These are phyloP conservation scores for Serendipita sp. DNA, from an alignment of 768 basidiomycete species.

Conservation along the genomic window DNA sequence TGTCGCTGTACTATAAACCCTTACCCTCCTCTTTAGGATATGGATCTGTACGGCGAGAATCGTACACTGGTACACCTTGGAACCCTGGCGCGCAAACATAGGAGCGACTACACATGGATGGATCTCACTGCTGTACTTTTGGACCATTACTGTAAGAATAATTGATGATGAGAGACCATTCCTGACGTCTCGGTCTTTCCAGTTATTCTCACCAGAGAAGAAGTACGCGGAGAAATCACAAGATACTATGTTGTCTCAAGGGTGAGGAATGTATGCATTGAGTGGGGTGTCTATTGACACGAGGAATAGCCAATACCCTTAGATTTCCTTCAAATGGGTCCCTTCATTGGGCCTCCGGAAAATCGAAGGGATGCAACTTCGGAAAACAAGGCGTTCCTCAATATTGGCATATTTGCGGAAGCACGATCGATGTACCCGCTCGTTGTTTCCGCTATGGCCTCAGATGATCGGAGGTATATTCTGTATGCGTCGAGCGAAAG, in stretches of 20 bases:
- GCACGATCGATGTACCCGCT: constrained; percentile 47
- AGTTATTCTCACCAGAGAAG: constrained; percentile 34
- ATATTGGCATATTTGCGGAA: constrained; percentile 29
- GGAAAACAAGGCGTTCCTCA: constrained; percentile 43
- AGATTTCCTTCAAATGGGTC: constrained; percentile 57
- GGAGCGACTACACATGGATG: constrained; percentile 56
- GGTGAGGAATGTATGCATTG: constrained; percentile 29
- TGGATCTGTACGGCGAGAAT: constrained; percentile 65
- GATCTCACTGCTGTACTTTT: constrained; percentile 51
- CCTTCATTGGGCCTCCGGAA: constrained; percentile 46
- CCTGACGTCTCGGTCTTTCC: constrained; percentile 36
- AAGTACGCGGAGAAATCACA: constrained; percentile 34
- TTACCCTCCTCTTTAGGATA: constrained; percentile 39
- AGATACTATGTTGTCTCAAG: constrained; percentile 38
- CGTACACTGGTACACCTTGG: constrained; percentile 58
- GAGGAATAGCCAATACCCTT: constrained; percentile 54
- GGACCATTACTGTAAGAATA: constrained; percentile 61
- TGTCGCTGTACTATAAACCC: no score
- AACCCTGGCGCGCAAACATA: constrained; percentile 40
- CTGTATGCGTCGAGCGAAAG: constrained; percentile 47
- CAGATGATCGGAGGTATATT: constrained; percentile 47
- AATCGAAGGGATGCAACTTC: constrained; percentile 39
- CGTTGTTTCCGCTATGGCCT: constrained; percentile 55
- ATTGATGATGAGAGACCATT: neutral
- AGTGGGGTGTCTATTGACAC: no score